Conservation (phyloP, 176 grass and related monocot species). For the Canna indica region DNA sequence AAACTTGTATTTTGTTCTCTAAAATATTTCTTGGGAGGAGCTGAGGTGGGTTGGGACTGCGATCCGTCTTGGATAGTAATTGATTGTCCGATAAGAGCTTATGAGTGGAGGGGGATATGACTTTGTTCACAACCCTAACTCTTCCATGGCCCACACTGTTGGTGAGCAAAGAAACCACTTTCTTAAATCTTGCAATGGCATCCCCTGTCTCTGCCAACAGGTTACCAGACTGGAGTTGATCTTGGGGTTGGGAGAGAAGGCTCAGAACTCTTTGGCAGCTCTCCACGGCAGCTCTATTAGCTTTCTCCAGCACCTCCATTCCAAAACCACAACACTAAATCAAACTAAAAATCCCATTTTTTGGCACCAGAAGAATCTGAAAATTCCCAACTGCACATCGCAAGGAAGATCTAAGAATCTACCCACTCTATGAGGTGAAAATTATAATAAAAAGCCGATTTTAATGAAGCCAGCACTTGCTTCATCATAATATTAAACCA, state of each 20-base stretch:
- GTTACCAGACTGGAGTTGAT: slow-evolving; percentile 35
- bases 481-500: neutral
- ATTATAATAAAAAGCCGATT: neutral
- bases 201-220: slow-evolving; percentile 58
- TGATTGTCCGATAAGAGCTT: slow-evolving; percentile 44
- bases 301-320: slow-evolving; percentile 78
- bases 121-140: slow-evolving; percentile 41
- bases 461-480: neutral
- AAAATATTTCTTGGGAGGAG: slow-evolving; percentile 16
- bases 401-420: neutral
- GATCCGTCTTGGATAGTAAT: slow-evolving; percentile 10
- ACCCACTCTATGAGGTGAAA: neutral
- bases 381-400: neutral
- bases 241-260: slow-evolving; percentile 52
- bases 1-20: slow-evolving; percentile 13
- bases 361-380: neutral
- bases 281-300: slow-evolving; percentile 65
- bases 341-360: neutral
- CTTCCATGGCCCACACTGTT: slow-evolving; percentile 48
- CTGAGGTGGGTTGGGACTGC: slow-evolving; percentile 24
- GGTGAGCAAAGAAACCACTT: slow-evolving; percentile 55
- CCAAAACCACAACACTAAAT: neutral
- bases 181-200: slow-evolving; percentile 73
- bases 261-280: slow-evolving; percentile 62
- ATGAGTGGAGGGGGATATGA: slow-evolving; percentile 22